phyloP scores from a whole-genome alignment of 2,329 filamentous ascomycete species.

The Neonectria coccinea region DNA sequence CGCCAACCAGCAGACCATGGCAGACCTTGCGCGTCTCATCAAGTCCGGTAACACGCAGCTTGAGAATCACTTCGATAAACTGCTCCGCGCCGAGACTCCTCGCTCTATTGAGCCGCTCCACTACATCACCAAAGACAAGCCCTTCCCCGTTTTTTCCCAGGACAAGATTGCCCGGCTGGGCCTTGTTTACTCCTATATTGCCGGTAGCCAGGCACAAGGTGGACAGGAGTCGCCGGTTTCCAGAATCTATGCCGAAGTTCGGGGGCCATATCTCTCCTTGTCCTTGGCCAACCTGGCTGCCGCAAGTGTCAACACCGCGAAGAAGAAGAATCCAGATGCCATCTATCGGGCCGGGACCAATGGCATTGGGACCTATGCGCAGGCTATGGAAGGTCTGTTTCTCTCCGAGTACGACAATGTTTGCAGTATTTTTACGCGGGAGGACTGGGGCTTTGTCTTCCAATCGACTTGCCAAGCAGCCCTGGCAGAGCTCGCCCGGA shows the following conservation, averaged over 20 bases:
- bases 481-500: conserved; percentile 85
- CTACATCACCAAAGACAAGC: conserved; percentile 88
- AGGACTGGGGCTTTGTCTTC: conserved; percentile 86
- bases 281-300: conserved; percentile 88
- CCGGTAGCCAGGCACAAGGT: conserved; percentile 65
- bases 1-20: conserved; percentile 89
- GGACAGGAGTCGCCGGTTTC: conserved; percentile 77
- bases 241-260: conserved; percentile 85
- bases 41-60: conserved; percentile 84
- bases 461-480: conserved; percentile 82
- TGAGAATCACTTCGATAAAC: conserved; percentile 83
- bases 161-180: conserved; percentile 81
- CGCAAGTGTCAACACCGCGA: conserved; percentile 85
- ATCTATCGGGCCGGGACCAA: conserved; percentile 91
- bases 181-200: conserved; percentile 83
- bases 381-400: conserved; percentile 88
- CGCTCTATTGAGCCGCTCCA: conserved; percentile 88
- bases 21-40: conserved; percentile 81
- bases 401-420: conserved; percentile 92
- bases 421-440: conserved; percentile 84
- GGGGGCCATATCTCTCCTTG: conserved; percentile 85
- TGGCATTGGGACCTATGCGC: conserved; percentile 89
- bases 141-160: conserved; percentile 83
- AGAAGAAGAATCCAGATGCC: conserved; percentile 83
- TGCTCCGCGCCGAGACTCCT: conserved; percentile 80